These are phyloP conservation scores for Ailanthus altissimus DNA, from an alignment of 345 rosid genomes.

Conservation along the genomic window DNA sequence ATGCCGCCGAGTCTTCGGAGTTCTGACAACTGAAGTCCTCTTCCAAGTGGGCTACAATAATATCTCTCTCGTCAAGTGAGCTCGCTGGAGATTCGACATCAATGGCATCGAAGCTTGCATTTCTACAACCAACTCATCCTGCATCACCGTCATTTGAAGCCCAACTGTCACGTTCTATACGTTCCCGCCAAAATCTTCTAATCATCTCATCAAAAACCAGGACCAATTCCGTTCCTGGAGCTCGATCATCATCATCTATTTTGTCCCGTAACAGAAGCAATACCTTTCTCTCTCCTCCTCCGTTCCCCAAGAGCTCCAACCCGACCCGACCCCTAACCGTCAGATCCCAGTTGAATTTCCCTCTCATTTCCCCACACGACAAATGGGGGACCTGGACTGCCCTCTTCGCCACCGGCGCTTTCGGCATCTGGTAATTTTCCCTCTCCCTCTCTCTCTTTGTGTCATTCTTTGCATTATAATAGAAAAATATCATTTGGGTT, in stretches of 20 bases:
- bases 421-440: slow-evolving; percentile 71
- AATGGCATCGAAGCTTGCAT: slow-evolving; percentile 47
- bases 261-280: slow-evolving; percentile 17
- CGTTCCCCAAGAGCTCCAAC: slow-evolving; percentile 7
- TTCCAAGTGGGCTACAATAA: background rate
- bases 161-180: slow-evolving; percentile 19
- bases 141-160: slow-evolving; percentile 17
- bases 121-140: slow-evolving; percentile 20
- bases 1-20: too few species aligned
- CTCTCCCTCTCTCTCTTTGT: background rate
- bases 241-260: slow-evolving; percentile 15
- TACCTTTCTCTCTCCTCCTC: slow-evolving; percentile 34
- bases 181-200: slow-evolving; percentile 26
- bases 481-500: background rate
- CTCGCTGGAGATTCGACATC: slow-evolving; percentile 10
- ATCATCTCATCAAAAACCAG: slow-evolving; percentile 11
- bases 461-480: background rate
- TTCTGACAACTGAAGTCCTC: background rate
- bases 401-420: slow-evolving; percentile 71
- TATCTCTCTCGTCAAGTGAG: background rate
- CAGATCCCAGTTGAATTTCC: slow-evolving; percentile 55
- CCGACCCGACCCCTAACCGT: slow-evolving; percentile 42
- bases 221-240: slow-evolving; percentile 13
- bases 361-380: slow-evolving; percentile 70
- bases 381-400: slow-evolving; percentile 89